Conservation (phyloP, 495 filamentous ascomycete genomes). For the Sphaerosporella brunnea region DNA sequence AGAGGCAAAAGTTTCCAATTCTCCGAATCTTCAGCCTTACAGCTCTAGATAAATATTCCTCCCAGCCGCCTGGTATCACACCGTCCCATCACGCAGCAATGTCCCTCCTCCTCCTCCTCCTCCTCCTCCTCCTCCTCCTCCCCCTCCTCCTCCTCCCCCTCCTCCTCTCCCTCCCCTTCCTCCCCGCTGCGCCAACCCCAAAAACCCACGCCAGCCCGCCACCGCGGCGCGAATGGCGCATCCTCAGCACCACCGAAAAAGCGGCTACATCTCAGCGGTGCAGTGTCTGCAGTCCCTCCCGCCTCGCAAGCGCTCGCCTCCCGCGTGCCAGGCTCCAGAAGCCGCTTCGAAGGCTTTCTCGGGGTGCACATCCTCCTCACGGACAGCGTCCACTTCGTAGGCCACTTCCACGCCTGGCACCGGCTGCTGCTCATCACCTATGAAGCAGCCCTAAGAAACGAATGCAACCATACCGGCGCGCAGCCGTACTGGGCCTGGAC, state of each 20-base stretch:
- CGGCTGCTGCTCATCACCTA: constrained; percentile 2
- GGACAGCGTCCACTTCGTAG: constrained; percentile 13
- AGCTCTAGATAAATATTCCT: no score
- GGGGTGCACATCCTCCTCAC: constrained; percentile 7
- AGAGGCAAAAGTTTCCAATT: no score
- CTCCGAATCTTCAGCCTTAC: no score
- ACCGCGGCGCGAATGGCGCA: no score
- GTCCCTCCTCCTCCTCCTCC: no score
- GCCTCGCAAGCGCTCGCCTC: constrained; percentile 29
- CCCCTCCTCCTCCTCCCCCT: no score
- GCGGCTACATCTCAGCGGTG: constrained; percentile 43
- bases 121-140: no score
- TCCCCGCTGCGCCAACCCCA: no score
- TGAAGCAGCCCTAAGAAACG: not conserved
- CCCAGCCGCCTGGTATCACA: no score
- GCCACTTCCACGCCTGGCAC: constrained; percentile 28
- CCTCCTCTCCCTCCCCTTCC: no score
- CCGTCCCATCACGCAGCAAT: no score
- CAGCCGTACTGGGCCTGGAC: not conserved
- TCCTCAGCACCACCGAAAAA: not conserved
- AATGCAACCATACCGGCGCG: not conserved
- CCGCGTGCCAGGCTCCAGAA: constrained; percentile 26
- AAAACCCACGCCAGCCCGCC: no score
- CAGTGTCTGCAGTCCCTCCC: constrained; percentile 40
- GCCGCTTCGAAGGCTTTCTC: constrained; percentile 50